A percentile compares a stretch with the other conserved stretches of the same genome.
Conservation (phyloP, 1,139 yeast genomes). For the Geotrichum candidum region DNA sequence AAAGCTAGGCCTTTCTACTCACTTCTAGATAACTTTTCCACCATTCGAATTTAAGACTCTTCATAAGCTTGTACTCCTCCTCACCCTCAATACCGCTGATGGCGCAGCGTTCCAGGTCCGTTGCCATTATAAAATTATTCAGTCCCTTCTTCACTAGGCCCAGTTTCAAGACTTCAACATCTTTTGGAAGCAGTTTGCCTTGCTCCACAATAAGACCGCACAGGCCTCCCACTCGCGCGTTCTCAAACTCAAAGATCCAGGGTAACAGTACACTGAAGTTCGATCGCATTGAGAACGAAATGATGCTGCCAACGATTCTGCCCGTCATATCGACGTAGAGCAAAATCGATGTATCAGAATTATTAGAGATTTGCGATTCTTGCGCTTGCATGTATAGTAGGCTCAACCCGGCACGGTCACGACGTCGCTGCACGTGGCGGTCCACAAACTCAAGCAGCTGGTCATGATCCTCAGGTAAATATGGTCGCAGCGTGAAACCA, state of each 20-base stretch:
- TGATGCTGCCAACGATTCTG: slow-evolving; percentile 46
- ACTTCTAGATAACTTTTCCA: neutral
- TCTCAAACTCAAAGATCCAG: slow-evolving; percentile 38
- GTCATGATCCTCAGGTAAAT: neutral
- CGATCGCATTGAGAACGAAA: slow-evolving; percentile 48
- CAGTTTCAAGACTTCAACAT: neutral
- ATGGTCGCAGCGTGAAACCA: neutral
- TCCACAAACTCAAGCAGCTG: neutral
- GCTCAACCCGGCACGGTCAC: neutral
- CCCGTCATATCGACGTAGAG: neutral
- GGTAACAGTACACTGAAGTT: slow-evolving; percentile 49
- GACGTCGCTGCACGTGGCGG: neutral
- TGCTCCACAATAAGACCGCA: slow-evolving; percentile 45
- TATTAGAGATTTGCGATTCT: neutral
- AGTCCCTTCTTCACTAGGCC: neutral
- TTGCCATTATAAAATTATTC: slow-evolving; percentile 33
- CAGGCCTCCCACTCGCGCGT: slow-evolving; percentile 46
- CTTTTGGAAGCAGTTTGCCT: neutral
- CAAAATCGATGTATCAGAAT: neutral
- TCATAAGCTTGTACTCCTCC: neutral
- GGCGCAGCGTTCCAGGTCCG: slow-evolving; percentile 31
- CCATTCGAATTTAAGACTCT: neutral
- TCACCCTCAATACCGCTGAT: slow-evolving; percentile 15
- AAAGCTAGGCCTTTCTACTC: neutral
- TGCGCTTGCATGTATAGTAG: neutral